These are phyloP conservation scores for Pogostemon cablin DNA, from an alignment of 257 asterid species.

Conservation along the genomic window DNA sequence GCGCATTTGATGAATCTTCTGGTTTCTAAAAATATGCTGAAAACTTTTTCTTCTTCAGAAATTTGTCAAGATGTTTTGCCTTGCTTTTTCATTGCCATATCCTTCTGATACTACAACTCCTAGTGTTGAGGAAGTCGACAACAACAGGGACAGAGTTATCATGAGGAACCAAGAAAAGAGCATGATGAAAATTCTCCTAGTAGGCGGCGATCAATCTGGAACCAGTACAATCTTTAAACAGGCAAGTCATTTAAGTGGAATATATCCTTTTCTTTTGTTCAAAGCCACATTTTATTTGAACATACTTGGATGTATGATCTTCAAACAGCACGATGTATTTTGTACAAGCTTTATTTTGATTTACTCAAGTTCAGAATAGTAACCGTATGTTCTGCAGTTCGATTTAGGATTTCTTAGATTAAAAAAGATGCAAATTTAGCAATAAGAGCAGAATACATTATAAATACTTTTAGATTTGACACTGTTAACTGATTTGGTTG, in stretches of 20 bases:
- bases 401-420: background rate
- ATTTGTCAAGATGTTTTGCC: conserved; percentile 58
- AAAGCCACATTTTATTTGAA: conserved; percentile 2
- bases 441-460: background rate
- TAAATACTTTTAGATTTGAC: background rate
- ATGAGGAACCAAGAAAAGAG: conserved; percentile 35
- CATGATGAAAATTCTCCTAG: conserved; percentile 59
- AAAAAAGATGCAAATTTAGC: conserved; percentile 11
- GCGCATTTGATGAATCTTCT: conserved; percentile 7
- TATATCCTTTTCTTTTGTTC: background rate
- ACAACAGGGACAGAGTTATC: conserved; percentile 32
- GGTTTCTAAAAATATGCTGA: conserved; percentile 21
- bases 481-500: conserved; percentile 4
- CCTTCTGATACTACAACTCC: conserved; percentile 49
- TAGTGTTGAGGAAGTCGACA: conserved; percentile 40
- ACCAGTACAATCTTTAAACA: conserved; percentile 89
- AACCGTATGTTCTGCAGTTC: background rate
- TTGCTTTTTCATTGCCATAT: conserved; percentile 71
- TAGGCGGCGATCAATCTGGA: conserved; percentile 87
- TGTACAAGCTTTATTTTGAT: background rate
- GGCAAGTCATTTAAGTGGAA: conserved; percentile 40
- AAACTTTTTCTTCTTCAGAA: conserved; percentile 50
- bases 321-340: background rate
- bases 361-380: background rate
- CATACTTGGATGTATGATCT: background rate